Evolutionary conservation across 1,284 basidiomycete genomes (phyloP).

Genomic region (Malassezia slooffiae): DNA sequence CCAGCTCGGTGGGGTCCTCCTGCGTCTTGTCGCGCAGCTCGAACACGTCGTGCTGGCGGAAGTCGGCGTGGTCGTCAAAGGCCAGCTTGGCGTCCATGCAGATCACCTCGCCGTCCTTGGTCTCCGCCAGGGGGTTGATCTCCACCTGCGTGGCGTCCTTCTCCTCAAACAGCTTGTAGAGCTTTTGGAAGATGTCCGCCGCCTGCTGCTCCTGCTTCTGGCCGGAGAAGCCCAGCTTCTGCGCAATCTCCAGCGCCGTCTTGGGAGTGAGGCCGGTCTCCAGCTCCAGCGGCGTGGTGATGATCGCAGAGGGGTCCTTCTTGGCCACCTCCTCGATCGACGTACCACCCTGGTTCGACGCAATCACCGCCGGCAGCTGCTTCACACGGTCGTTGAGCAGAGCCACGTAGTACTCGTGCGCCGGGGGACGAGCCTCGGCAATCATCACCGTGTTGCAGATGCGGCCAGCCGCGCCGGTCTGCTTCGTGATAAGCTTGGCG

Average conservation of each 20-base stretch:
- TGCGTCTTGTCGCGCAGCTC: slow-evolving; percentile 80
- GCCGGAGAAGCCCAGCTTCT: slow-evolving; percentile 78
- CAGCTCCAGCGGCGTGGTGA: slow-evolving; percentile 86
- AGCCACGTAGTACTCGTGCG: slow-evolving; percentile 97
- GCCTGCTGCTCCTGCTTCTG: slow-evolving; percentile 65
- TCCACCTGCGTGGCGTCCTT: slow-evolving; percentile 99
- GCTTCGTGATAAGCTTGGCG: slow-evolving; percentile 92
- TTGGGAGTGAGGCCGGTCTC: slow-evolving; percentile 66
- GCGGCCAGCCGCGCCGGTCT: slow-evolving; percentile 84
- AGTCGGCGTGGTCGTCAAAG: slow-evolving; percentile 98
- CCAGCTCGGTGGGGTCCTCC: slow-evolving; percentile 90
- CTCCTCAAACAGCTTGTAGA: slow-evolving; percentile 95
- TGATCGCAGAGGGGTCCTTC: slow-evolving; percentile 86
- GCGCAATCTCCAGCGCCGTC: slow-evolving; percentile 67
- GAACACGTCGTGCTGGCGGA: slow-evolving; percentile 88
- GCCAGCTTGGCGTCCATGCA: slow-evolving; percentile 99
- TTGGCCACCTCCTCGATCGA: slow-evolving; percentile 99
- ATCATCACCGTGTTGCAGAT: slow-evolving; percentile 98
- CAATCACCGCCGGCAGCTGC: slow-evolving; percentile 83
- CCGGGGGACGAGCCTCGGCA: slow-evolving; percentile 82
- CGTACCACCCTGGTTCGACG: slow-evolving; percentile 63
- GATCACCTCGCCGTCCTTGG: slow-evolving; percentile 79
- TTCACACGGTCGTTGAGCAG: slow-evolving; percentile 87
- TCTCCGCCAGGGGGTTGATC: slow-evolving; percentile 97
- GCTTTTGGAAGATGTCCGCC: slow-evolving; percentile 82